Base-by-base conservation (phyloP, 2,329 filamentous ascomycete genomes). In the Calonectria honghensis region DNA sequence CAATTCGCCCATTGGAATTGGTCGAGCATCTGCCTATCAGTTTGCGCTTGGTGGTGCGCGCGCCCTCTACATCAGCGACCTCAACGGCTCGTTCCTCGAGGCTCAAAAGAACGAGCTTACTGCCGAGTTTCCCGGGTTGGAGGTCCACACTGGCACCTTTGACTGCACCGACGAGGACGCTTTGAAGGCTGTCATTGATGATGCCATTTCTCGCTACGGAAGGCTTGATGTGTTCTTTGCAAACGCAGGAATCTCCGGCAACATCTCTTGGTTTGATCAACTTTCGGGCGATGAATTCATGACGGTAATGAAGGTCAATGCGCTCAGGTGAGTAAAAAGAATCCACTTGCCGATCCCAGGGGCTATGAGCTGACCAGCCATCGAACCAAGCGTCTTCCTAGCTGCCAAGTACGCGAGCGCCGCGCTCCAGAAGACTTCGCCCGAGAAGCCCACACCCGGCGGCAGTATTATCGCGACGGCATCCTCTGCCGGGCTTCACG, bases 111-210 rank as follows among this genome's bases (percentile, higher is more conserved):
- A 41, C 9, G 57, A 63, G 16, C 57, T 63, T 1, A 20, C 16
- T 3, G 57, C 57, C n/a, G 57, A 63, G 24, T 63, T 63, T 16
- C 35, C 57, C 5, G 35, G 37, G 16, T 37, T 63, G 10, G 37
- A 63, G 20, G 57, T 63, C 20, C 57, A 63, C 57, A 63, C 35
- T 2, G 24, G 57, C 24, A 63, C 57, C 6, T 63, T 63, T 41
- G 57, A 63, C 37, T 63, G 57, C 16, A 14, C 57, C 9, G 57
- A 63, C 27, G 57, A 63, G 57, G 57, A 63, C 27, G 57, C 37
- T 11, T 18, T 63, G 57, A 63, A 41, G 16, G 24, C 39, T 1
- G n/a, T 24, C 3, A 63, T 63, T 13, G 57, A 63, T 31, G 57
- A 63, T 31, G 35, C 57, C 3, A 18, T 63, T 39, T 29, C 57